phyloP scores from a whole-genome alignment of 805 yeast genomes.

The Starmerella potacharoeniae region DNA sequence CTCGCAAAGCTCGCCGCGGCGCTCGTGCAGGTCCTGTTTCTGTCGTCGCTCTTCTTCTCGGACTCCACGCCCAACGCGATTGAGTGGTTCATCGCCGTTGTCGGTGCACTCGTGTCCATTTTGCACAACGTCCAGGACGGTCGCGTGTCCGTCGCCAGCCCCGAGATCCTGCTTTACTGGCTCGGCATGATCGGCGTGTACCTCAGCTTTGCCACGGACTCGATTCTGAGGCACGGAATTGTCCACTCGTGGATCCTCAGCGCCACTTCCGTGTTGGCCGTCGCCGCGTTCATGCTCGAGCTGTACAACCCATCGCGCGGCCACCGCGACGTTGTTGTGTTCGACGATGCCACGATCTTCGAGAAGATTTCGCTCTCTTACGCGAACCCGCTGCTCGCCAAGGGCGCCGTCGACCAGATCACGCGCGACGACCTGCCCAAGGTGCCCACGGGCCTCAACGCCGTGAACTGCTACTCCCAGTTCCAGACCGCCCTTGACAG shows the following conservation, averaged over 20 bases:
- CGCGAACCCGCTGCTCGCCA: slow-evolving; percentile 13
- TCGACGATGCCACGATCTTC: slow-evolving; percentile 19
- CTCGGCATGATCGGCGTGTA: slow-evolving; percentile 12
- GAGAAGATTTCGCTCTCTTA: slow-evolving; percentile 18
- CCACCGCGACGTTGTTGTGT: background rate
- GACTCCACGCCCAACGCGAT: slow-evolving; percentile 6
- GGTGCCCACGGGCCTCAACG: slow-evolving; percentile 18
- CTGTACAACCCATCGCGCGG: slow-evolving; percentile 4
- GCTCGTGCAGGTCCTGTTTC: slow-evolving; percentile 9
- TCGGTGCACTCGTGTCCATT: slow-evolving; percentile 9
- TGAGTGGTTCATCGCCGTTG: slow-evolving; percentile 12
- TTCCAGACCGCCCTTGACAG: slow-evolving; percentile 9
- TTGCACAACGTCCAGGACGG: slow-evolving; percentile 22
- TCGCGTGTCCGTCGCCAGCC: slow-evolving; percentile 19
- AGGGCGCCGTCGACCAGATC: slow-evolving; percentile 11
- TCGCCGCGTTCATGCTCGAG: slow-evolving; percentile 11
- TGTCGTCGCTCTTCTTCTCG: slow-evolving; percentile 4
- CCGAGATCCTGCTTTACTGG: slow-evolving; percentile 24
- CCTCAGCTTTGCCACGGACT: slow-evolving; percentile 15
- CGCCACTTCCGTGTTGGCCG: slow-evolving; percentile 2
- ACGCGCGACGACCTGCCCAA: slow-evolving; percentile 21
- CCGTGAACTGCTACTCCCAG: slow-evolving; percentile 14
- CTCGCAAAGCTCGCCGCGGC: slow-evolving; percentile 14
- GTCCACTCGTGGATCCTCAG: background rate
- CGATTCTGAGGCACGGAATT: background rate